These are phyloP conservation scores for Gossypium rotundifolium DNA, from an alignment of 345 rosid genomes.

Conservation along the genomic window DNA sequence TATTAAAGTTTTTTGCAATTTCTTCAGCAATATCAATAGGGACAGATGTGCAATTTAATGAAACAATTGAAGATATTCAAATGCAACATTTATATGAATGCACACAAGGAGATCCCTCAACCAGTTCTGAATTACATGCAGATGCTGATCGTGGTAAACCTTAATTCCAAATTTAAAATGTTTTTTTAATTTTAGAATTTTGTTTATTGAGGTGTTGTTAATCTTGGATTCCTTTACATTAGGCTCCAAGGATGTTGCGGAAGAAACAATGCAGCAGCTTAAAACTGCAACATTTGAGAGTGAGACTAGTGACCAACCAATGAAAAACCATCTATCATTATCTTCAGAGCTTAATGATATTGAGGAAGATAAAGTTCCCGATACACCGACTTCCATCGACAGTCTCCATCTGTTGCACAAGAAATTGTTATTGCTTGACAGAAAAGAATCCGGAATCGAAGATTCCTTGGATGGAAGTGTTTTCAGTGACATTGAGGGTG, in stretches of 20 bases:
- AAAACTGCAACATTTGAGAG: constrained; percentile 31
- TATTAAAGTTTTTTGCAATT: constrained; percentile 15
- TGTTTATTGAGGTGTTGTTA: neutral
- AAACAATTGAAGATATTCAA: constrained; percentile 43
- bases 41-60: constrained; percentile 66
- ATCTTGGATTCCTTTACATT: neutral
- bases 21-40: constrained; percentile 67
- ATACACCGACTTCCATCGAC: constrained; percentile 54
- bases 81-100: constrained; percentile 23
- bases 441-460: constrained; percentile 48
- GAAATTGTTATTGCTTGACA: constrained; percentile 45
- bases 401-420: constrained; percentile 48
- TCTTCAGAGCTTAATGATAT: constrained; percentile 37
- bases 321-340: constrained; percentile 19
- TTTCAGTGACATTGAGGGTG: constrained; percentile 43
- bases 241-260: constrained; percentile 34
- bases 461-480: constrained; percentile 68
- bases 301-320: constrained; percentile 27
- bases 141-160: constrained; percentile 34
- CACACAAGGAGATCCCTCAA: constrained; percentile 20
- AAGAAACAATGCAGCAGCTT: constrained; percentile 37
- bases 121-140: constrained; percentile 18
- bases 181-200: neutral
- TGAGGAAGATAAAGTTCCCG: constrained; percentile 61
- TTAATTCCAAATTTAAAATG: neutral